phyloP scores from a whole-genome alignment of 495 filamentous ascomycete species.

The Chaetomium fimeti region DNA sequence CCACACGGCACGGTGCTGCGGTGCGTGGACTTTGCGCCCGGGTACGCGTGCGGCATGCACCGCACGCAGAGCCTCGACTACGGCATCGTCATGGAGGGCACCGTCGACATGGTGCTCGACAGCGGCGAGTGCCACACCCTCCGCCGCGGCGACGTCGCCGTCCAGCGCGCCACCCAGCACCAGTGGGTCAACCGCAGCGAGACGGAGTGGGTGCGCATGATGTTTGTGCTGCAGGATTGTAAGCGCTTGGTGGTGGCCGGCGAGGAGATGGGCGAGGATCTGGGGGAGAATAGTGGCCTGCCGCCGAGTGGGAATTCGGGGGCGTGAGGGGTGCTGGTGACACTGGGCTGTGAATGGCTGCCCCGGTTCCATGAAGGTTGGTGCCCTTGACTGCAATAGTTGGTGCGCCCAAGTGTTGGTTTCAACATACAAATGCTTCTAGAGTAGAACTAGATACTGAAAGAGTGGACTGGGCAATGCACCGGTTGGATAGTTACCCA shows the following conservation, averaged over 20 bases:
- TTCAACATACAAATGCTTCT: too few relatives aligned
- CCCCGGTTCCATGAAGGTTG: too few relatives aligned
- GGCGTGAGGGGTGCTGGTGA: not conserved
- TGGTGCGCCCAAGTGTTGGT: too few relatives aligned
- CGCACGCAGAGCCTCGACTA: slow-evolving; percentile 73
- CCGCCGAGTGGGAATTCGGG: slow-evolving; percentile 31
- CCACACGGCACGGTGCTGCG: slow-evolving; percentile 57
- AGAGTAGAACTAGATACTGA: too few relatives aligned
- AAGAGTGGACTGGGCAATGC: too few relatives aligned
- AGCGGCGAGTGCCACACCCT: slow-evolving; percentile 51
- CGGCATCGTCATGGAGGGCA: slow-evolving; percentile 73
- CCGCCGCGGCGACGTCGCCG: slow-evolving; percentile 59
- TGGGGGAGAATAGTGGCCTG: slow-evolving; percentile 35
- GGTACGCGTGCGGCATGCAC: slow-evolving; percentile 60
- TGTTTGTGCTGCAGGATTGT: slow-evolving; percentile 58
- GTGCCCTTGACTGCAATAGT: not conserved
- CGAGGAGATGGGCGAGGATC: slow-evolving; percentile 49
- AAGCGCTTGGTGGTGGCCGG: slow-evolving; percentile 45
- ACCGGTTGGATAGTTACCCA: too few relatives aligned
- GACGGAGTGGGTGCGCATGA: slow-evolving; percentile 56
- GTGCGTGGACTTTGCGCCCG: slow-evolving; percentile 61
- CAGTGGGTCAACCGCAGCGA: slow-evolving; percentile 60
- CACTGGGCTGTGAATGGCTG: too few relatives aligned
- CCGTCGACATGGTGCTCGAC: slow-evolving; percentile 64
- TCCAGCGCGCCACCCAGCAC: slow-evolving; percentile 69